Evolutionary conservation across 2,329 filamentous ascomycete genomes (phyloP).

Genomic region (Trichoderma gracile): DNA sequence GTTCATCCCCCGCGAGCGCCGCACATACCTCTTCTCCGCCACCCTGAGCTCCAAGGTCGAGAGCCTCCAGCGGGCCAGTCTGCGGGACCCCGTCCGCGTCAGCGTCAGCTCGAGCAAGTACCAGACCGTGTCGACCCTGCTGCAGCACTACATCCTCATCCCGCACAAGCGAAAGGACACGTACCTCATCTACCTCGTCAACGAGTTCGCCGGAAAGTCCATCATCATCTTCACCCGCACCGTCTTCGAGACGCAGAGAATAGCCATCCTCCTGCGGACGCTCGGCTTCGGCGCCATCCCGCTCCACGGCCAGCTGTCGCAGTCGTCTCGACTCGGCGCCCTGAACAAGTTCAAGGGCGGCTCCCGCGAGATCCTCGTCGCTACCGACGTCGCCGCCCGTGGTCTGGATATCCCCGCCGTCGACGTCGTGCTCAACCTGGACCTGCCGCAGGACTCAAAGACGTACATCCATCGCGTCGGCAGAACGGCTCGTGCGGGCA

Average conservation of each 20-base stretch:
- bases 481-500: conserved; percentile 83
- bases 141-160: conserved; percentile 84
- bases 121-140: conserved; percentile 85
- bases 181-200: conserved; percentile 82
- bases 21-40: conserved; percentile 89
- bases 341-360: conserved; percentile 86
- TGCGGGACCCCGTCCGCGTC: conserved; percentile 81
- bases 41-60: conserved; percentile 95
- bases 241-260: conserved; percentile 83
- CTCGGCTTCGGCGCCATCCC: conserved; percentile 91
- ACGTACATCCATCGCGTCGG: conserved; percentile 91
- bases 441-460: conserved; percentile 80
- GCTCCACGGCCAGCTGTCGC: conserved; percentile 86
- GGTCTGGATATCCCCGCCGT: conserved; percentile 93
- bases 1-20: conserved; percentile 73
- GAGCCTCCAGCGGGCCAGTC: conserved; percentile 82
- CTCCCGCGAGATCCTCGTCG: conserved; percentile 82
- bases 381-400: conserved; percentile 90
- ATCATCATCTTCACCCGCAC: conserved; percentile 91
- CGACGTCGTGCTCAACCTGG: conserved; percentile 82
- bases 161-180: conserved; percentile 86
- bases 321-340: conserved; percentile 81
- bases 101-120: conserved; percentile 81
- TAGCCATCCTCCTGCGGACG: conserved; percentile 78
- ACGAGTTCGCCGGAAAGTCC: conserved; percentile 82